Percentiles rank a stretch among this genome's conserved stretches.
Evolutionary conservation across 495 filamentous ascomycete genomes (phyloP).

Genomic region (Aspergillus sclerotioniger): DNA sequence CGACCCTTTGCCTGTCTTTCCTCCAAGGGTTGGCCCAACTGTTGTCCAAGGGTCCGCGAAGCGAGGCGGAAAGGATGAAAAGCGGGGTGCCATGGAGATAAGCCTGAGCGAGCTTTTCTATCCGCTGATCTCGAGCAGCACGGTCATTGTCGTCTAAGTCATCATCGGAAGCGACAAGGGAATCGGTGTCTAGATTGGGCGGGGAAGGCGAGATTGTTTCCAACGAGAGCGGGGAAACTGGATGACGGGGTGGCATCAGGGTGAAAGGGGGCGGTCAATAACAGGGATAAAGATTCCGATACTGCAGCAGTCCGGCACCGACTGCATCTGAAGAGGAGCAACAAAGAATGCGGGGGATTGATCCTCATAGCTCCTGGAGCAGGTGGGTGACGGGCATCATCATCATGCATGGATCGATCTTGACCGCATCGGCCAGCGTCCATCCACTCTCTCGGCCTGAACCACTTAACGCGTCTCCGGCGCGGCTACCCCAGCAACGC

Average conservation of each 20-base stretch:
- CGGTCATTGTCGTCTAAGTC: slow-evolving; percentile 49
- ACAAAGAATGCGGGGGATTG: slow-evolving; percentile 1
- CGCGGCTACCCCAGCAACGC: slow-evolving; percentile 25
- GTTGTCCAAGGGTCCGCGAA: slow-evolving; percentile 62
- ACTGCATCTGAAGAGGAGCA: slow-evolving; percentile 19
- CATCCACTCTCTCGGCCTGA: slow-evolving; percentile 28
- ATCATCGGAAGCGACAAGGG: slow-evolving; percentile 56
- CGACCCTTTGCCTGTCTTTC: slow-evolving; percentile 25
- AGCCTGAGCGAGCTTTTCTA: slow-evolving; percentile 56
- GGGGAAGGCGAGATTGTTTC: slow-evolving; percentile 48
- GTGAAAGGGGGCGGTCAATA: slow-evolving; percentile 17
- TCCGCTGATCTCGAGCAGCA: slow-evolving; percentile 52
- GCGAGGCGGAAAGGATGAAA: slow-evolving; percentile 58
- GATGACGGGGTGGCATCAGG: slow-evolving; percentile 39
- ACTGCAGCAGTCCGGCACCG: slow-evolving; percentile 22
- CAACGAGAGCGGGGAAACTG: slow-evolving; percentile 39
- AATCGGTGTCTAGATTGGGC: slow-evolving; percentile 37
- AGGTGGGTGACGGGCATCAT: slow-evolving; percentile 7
- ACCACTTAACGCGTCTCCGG: slow-evolving; percentile 41
- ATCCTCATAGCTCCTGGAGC: slow-evolving; percentile 31
- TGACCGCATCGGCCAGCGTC: slow-evolving; percentile 10
- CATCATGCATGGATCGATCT: not conserved
- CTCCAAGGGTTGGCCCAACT: slow-evolving; percentile 68
- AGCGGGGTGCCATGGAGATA: slow-evolving; percentile 58
- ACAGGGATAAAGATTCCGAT: slow-evolving; percentile 8